These are phyloP conservation scores for Xylariales sp. DNA, from an alignment of 2,329 filamentous ascomycete species.

Conservation along the genomic window DNA sequence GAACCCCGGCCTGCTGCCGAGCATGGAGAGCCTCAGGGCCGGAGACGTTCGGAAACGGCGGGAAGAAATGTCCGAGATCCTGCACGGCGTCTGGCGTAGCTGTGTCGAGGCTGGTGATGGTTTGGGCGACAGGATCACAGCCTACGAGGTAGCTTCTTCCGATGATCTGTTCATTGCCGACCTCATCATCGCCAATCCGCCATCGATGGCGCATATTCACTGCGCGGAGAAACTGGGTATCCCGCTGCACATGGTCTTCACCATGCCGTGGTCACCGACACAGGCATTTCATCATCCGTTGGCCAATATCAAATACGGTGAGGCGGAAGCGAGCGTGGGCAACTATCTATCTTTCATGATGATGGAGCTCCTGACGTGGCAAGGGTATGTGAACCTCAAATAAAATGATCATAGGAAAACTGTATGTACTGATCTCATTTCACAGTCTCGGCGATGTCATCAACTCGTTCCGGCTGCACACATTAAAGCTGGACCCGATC, in stretches of 20 bases:
- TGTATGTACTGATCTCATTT: neutral
- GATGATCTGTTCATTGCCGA: slow-evolving; percentile 45
- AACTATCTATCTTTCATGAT: slow-evolving; percentile 67
- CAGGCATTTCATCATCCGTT: slow-evolving; percentile 66
- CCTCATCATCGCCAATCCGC: slow-evolving; percentile 50
- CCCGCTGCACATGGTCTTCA: slow-evolving; percentile 48
- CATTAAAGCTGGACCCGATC: slow-evolving; percentile 59
- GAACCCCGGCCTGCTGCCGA: slow-evolving; percentile 34
- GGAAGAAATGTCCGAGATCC: slow-evolving; percentile 31
- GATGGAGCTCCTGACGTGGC: slow-evolving; percentile 71
- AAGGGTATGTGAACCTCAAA: slow-evolving; percentile 41
- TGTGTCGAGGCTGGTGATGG: slow-evolving; percentile 25
- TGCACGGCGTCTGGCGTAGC: slow-evolving; percentile 33
- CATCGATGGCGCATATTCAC: slow-evolving; percentile 47
- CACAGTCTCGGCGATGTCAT: slow-evolving; percentile 61
- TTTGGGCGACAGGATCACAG: neutral
- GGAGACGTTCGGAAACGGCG: slow-evolving; percentile 31
- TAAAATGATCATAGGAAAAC: neutral
- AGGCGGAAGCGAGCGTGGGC: slow-evolving; percentile 45
- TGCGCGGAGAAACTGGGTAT: slow-evolving; percentile 45
- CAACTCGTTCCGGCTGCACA: slow-evolving; percentile 54
- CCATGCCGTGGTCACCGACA: slow-evolving; percentile 71
- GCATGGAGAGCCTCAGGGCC: slow-evolving; percentile 27
- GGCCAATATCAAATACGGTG: slow-evolving; percentile 26
- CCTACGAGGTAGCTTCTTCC: slow-evolving; percentile 5